Conservation (phyloP, 176 grass and related monocot species). For the Bromus sterilis region DNA sequence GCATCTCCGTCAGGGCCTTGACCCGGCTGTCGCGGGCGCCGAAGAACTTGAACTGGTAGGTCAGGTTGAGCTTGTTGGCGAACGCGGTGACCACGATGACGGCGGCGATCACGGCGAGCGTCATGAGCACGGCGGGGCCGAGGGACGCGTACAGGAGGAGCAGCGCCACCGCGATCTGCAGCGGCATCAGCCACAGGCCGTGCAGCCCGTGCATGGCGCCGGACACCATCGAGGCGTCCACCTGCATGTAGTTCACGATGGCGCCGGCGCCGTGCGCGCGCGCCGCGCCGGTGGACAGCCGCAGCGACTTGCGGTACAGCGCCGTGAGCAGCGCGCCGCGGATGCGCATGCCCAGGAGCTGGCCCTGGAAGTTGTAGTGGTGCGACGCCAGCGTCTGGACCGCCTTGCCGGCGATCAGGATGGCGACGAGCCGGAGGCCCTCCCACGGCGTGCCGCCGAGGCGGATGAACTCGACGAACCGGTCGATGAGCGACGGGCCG, state of each 20-base stretch:
- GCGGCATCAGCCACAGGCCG: conserved; percentile 58
- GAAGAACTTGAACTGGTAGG: conserved; percentile 37
- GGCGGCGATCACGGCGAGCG: conserved; percentile 29
- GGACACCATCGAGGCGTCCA: conserved; percentile 42
- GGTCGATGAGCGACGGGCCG: conserved; percentile 26
- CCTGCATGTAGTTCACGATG: conserved; percentile 73
- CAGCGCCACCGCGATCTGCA: conserved; percentile 51
- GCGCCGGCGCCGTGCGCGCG: conserved; percentile 49
- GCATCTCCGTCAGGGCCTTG: conserved; percentile 70
- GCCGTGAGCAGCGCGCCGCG: conserved; percentile 58
- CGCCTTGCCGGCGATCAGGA: conserved; percentile 35
- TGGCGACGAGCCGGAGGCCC: conserved; percentile 29
- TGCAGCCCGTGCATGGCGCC: conserved; percentile 40
- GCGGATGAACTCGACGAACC: conserved; percentile 31
- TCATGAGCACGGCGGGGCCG: conserved; percentile 41
- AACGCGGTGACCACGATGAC: conserved; percentile 28
- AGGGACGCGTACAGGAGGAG: conserved; percentile 41
- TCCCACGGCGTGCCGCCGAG: conserved; percentile 18
- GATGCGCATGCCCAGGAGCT: conserved; percentile 60
- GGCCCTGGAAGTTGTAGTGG: conserved; percentile 62
- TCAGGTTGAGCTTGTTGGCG: conserved; percentile 36
- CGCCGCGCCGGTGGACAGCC: conserved; percentile 34
- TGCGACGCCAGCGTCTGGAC: conserved; percentile 41
- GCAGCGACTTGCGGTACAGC: conserved; percentile 63
- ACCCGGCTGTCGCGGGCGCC: conserved; percentile 40